Base-by-base conservation (phyloP, 306 rosid genomes). In the Canavalia gladiata region DNA sequence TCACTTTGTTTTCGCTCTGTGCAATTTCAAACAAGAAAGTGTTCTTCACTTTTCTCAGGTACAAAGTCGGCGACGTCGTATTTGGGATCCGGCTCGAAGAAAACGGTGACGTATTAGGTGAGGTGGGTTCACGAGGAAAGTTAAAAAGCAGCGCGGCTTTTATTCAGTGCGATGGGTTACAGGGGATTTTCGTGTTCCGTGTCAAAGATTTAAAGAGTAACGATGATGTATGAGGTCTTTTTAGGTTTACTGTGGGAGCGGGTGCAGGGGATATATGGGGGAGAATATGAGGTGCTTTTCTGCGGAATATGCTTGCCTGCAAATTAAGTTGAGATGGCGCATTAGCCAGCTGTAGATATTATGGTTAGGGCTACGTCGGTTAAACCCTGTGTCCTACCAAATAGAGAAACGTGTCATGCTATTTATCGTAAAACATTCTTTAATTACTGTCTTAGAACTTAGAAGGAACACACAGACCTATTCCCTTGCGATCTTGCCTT, bases 21-120 rank as follows among this genome's bases (percentile, higher is more conserved):
- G 59, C 12, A 63, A 46, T 74, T 79, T 87, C 81, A 84, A 76
- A 81, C 41, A 35, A 51, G 76, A 6, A 5, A 2, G 2, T 25
- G 45, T 63, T 35, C 30, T 34, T 33, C 41, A 5, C 75, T 4
- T 42, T 49, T 67, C 8, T 42, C 13, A 2, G 59, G 25, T 1
- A 3, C 69, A 58, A n/a, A 28, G 52, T 46, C 35, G 7, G 37
- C 87, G 83, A 80, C 87, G 89, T 71, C 89, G 89, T 86, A 80
- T 83, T 68, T 0, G 6, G 2, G 57, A 10, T 42, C 63, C 55
- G 31, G 46, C 33, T 41, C 5, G 25, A 25, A 4, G 1, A 55
- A 58, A 72, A 66, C 83, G 81, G 0, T 79, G 79, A 9, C 83
- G 82, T 77, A 37, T 75, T 39, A 0, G 0, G 8, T 18, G 0